Percentiles rank a stretch among this genome's conserved stretches.
Conservation (phyloP, 495 filamentous ascomycete species). For the Penicillium psychrofluorescens region DNA sequence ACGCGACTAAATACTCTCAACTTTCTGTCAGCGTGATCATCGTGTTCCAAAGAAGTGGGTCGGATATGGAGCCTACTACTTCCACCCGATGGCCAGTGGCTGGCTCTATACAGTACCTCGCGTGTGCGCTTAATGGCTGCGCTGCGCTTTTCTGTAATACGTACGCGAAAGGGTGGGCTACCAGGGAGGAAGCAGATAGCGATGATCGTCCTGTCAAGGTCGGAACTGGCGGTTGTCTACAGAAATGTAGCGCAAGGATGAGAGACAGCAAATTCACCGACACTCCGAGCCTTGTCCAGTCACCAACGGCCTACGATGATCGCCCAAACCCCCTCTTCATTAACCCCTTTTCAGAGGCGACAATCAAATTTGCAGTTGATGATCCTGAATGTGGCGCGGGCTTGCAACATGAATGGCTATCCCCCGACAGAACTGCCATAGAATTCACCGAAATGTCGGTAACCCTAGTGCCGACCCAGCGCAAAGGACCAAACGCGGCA, state of each 20-base stretch:
- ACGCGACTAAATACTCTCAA: too few relatives aligned
- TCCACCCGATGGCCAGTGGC: slow-evolving; percentile 2
- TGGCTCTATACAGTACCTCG: too few relatives aligned
- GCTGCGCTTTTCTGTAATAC: too few relatives aligned
- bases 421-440: background rate
- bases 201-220: slow-evolving; percentile 14
- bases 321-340: too few relatives aligned
- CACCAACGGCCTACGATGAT: slow-evolving; percentile 1
- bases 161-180: background rate
- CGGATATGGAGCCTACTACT: slow-evolving; percentile 9
- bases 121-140: too few relatives aligned
- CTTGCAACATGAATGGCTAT: background rate
- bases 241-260: too few relatives aligned
- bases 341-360: too few relatives aligned
- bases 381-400: too few relatives aligned
- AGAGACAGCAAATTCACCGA: slow-evolving; percentile 19
- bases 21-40: background rate
- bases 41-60: slow-evolving; percentile 10
- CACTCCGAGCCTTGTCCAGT: slow-evolving; percentile 12
- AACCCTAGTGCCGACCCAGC: slow-evolving; percentile 17
- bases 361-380: too few relatives aligned
- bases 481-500: slow-evolving; percentile 11
- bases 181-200: slow-evolving; percentile 3
- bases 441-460: slow-evolving; percentile 20
- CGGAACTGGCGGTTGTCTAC: too few relatives aligned